phyloP scores from a whole-genome alignment of 2,329 filamentous ascomycete species.

The Diplocarpon mali region DNA sequence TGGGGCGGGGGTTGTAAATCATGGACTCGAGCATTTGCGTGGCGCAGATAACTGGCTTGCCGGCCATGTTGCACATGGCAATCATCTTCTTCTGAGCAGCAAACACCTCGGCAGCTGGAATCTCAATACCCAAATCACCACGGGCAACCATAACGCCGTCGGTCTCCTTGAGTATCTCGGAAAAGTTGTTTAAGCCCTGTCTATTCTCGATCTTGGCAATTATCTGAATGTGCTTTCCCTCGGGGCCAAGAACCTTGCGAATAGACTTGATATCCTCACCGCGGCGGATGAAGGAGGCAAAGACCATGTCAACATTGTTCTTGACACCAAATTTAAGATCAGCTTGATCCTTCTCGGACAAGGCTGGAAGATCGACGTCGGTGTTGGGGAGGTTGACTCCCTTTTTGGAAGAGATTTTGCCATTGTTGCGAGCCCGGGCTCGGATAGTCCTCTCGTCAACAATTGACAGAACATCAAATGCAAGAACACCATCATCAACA shows the following conservation, averaged over 20 bases:
- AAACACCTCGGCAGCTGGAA: constrained; percentile 96
- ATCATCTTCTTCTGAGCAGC: constrained; percentile 99
- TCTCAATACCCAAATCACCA: constrained; percentile 97
- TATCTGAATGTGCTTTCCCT: constrained; percentile 95
- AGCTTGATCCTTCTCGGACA: constrained; percentile 95
- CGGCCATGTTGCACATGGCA: constrained; percentile 98
- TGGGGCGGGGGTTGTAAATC: constrained; percentile 99
- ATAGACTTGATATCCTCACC: constrained; percentile 90
- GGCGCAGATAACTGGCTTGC: constrained; percentile 97
- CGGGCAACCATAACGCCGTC: constrained; percentile 99
- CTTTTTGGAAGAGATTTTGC: constrained; percentile 97
- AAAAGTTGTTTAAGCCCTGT: constrained; percentile 99
- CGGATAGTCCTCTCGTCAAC: constrained; percentile 82
- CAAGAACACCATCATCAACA: constrained; percentile 95
- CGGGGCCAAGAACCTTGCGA: constrained; percentile 78
- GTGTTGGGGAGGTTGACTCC: constrained; percentile 98
- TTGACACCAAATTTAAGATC: constrained; percentile 94
- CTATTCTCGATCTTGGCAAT: constrained; percentile 99
- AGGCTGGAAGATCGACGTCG: constrained; percentile 91
- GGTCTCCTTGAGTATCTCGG: constrained; percentile 88
- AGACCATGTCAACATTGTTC: constrained; percentile 98
- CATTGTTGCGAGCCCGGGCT: constrained; percentile 87
- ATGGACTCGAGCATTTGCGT: constrained; percentile 99
- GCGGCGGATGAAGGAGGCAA: constrained; percentile 94
- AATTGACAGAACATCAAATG: constrained; percentile 84